These are phyloP conservation scores for Botryotinia convoluta DNA, from an alignment of 2,329 filamentous ascomycete genomes.

Conservation along the genomic window DNA sequence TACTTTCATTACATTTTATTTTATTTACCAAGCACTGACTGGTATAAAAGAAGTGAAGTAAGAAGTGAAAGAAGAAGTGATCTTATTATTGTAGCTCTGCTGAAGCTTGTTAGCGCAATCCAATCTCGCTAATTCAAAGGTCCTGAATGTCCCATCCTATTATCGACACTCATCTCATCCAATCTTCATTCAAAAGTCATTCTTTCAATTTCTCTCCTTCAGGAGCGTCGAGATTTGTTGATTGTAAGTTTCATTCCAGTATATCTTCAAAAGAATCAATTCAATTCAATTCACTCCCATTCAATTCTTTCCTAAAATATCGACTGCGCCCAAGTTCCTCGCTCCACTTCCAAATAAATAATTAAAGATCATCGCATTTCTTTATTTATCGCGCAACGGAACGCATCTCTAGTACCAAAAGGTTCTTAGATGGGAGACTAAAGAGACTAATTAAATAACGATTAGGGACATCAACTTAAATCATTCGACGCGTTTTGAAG, in stretches of 20 bases:
- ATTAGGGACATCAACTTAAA: constrained; percentile 19
- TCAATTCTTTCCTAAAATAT: neutral
- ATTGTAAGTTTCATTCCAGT: constrained; percentile 18
- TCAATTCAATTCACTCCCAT: neutral
- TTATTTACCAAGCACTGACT: neutral
- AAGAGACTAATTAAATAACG: constrained; percentile 8
- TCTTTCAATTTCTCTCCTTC: constrained; percentile 20
- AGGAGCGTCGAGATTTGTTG: constrained; percentile 20
- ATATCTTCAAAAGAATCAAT: neutral
- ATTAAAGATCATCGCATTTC: neutral
- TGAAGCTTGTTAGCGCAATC: constrained; percentile 19
- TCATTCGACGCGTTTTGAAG: constrained; percentile 28
- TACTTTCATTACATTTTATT: neutral
- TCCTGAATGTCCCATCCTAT: constrained; percentile 19
- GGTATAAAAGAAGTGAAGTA: constrained; percentile 5
- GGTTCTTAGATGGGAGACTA: constrained; percentile 17
- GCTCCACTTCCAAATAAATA: neutral
- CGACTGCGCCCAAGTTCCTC: neutral
- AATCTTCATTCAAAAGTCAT: constrained; percentile 16
- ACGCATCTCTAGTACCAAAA: neutral
- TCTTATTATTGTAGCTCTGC: constrained; percentile 3
- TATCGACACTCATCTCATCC: constrained; percentile 17
- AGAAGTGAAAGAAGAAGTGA: neutral
- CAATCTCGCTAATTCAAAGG: constrained; percentile 22
- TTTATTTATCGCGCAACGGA: constrained; percentile 13